phyloP scores from a whole-genome alignment of 148 eudicot genomes.

The Chenopodium suecicum region DNA sequence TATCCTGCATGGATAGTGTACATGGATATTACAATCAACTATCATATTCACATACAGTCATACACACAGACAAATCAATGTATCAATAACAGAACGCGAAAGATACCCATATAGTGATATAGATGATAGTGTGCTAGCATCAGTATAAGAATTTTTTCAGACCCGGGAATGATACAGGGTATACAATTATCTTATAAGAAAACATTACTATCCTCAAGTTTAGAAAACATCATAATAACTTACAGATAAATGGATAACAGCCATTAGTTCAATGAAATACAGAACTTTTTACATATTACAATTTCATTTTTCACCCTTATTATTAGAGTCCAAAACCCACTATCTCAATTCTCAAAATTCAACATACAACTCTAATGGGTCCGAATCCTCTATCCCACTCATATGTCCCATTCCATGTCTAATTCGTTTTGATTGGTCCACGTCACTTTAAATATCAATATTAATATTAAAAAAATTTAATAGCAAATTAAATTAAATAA shows the following conservation, averaged over 20 bases:
- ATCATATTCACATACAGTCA: not conserved
- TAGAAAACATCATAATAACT: not conserved
- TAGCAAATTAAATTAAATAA: too few species aligned
- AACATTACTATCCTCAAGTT: too few species aligned
- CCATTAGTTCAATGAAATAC: too few species aligned
- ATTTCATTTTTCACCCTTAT: not conserved
- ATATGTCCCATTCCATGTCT: too few species aligned
- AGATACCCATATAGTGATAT: not conserved
- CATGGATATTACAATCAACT: not conserved
- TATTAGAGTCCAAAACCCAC: not conserved
- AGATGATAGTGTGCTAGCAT: not conserved
- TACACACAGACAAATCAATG: not conserved
- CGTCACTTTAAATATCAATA: too few species aligned
- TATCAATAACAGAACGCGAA: not conserved
- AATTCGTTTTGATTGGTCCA: too few species aligned
- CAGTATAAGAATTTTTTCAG: not conserved
- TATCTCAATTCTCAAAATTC: not conserved
- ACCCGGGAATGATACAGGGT: not conserved
- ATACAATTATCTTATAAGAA: too few species aligned
- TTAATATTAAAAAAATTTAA: too few species aligned
- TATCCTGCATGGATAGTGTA: constrained; percentile 41
- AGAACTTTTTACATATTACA: not conserved
- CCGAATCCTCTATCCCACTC: too few species aligned
- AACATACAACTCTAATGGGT: too few species aligned
- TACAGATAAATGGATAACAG: not conserved